These are phyloP conservation scores for Arbutus unedo DNA, from an alignment of 148 eudicot genomes.

Conservation along the genomic window DNA sequence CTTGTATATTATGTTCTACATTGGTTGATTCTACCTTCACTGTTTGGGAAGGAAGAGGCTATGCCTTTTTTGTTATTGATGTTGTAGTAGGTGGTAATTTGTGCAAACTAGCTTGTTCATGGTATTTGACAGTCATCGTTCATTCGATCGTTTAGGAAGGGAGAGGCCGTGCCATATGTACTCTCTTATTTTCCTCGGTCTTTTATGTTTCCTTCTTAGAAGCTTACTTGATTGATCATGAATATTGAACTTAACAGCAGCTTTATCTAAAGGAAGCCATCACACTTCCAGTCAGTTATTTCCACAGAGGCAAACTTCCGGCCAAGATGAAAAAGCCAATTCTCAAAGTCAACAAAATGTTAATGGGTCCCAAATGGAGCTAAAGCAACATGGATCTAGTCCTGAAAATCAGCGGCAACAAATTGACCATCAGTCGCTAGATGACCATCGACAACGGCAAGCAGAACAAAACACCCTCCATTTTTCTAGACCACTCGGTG, in stretches of 20 bases:
- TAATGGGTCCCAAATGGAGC: slow-evolving; percentile 29
- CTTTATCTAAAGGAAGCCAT: slow-evolving; percentile 59
- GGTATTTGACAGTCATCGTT: neutral
- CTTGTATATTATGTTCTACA: neutral
- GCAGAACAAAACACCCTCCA: slow-evolving; percentile 41
- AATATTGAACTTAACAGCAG: slow-evolving; percentile 27
- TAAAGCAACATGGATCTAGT: slow-evolving; percentile 39
- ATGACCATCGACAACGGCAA: slow-evolving; percentile 33
- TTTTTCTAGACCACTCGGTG: slow-evolving; percentile 34
- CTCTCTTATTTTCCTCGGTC: neutral
- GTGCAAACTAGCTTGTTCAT: neutral
- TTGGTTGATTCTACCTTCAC: neutral
- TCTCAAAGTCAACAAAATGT: slow-evolving; percentile 44
- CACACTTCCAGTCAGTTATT: slow-evolving; percentile 51
- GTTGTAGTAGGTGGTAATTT: neutral
- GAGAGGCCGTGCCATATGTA: neutral
- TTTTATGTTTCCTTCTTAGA: neutral
- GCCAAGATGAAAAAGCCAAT: slow-evolving; percentile 42
- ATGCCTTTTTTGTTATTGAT: neutral
- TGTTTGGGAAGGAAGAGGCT: neutral
- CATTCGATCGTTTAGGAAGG: neutral
- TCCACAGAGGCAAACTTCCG: slow-evolving; percentile 63
- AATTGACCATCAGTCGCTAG: slow-evolving; percentile 34
- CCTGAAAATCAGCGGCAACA: slow-evolving; percentile 44
- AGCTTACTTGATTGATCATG: slow-evolving; percentile 8